Base-by-base conservation (phyloP, 768 basidiomycete genomes). In the Ramaria rubella region DNA sequence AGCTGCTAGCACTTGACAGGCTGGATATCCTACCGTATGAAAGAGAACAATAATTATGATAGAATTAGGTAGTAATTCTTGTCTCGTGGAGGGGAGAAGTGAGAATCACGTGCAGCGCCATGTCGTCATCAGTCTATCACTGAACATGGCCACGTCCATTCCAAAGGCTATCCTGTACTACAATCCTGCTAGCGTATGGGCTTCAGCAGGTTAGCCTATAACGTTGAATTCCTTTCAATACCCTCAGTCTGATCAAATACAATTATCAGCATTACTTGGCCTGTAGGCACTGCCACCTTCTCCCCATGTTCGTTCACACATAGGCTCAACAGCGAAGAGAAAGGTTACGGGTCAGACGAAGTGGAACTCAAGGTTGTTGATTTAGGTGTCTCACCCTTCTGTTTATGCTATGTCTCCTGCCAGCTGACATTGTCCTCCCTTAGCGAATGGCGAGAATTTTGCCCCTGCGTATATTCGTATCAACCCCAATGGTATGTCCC, bases 161-260 rank as follows among this genome's bases (percentile, higher is more conserved):
- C 70, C 72, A 29, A 92, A 91, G 70, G 90, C 90, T n/a, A 81
- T 87, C 38, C 74, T 94, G 1, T 94, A 92, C 71, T 84, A 84
- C 69, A 79, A 70, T 55, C 75, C 79, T 5, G 53, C 63, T 2
- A 84, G 82, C 3, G 70, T 82, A 52, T 89, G 86, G 87, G 82
- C 80, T 33, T 75, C 80, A 49, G 81, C 77, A 46, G 79, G 85
- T 86, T 59, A 64, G 78, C 68, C 21, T 19, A 23, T 5, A 27
- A 14, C 7, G 24, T 21, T 7, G n/a, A 11, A 9, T 42, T 26
- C 30, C 17, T 11, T 5, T 34, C 46, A 48, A 19, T 51, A 26
- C 12, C 5, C n/a, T 30, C 14, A 51, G 2, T 17, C 27, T 36
- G 24, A 12, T 30, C 15, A 19, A 12, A 9, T 14, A 26, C 2